Percentiles rank a stretch among this genome's conserved stretches.
Conservation (phyloP, 2,329 filamentous ascomycete genomes). For the Alternaria solani region DNA sequence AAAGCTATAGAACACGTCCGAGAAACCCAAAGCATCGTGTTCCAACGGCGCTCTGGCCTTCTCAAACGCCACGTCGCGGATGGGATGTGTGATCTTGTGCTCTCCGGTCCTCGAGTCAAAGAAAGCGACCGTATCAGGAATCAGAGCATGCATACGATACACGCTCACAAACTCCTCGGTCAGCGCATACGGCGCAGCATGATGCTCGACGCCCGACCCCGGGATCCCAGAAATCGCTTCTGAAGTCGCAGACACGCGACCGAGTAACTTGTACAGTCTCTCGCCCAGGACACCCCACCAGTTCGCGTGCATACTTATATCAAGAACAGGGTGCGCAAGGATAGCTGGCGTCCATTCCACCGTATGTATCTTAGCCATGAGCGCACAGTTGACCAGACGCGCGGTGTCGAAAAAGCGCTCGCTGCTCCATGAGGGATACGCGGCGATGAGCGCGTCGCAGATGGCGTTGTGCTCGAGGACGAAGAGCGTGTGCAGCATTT, state of each 20-base stretch:
- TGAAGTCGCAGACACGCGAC: slow-evolving; percentile 50
- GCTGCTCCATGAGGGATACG: slow-evolving; percentile 50
- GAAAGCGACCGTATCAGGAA: slow-evolving; percentile 52
- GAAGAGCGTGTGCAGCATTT: slow-evolving; percentile 58
- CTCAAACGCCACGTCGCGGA: slow-evolving; percentile 38
- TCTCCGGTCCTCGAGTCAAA: slow-evolving; percentile 40
- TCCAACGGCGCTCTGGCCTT: slow-evolving; percentile 45
- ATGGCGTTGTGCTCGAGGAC: slow-evolving; percentile 59
- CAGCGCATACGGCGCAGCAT: slow-evolving; percentile 52
- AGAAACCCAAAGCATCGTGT: slow-evolving; percentile 22
- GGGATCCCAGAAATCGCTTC: slow-evolving; percentile 55
- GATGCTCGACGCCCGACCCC: slow-evolving; percentile 50
- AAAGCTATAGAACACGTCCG: slow-evolving; percentile 54
- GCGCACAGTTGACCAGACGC: slow-evolving; percentile 55
- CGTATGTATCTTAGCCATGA: slow-evolving; percentile 62
- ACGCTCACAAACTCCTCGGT: slow-evolving; percentile 58
- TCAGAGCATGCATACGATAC: slow-evolving; percentile 55
- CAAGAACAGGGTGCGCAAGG: slow-evolving; percentile 54
- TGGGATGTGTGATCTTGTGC: slow-evolving; percentile 37
- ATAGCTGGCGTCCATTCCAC: slow-evolving; percentile 61
- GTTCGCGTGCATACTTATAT: slow-evolving; percentile 57
- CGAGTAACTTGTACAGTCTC: slow-evolving; percentile 52
- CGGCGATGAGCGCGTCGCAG: slow-evolving; percentile 49
- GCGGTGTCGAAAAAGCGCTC: slow-evolving; percentile 58
- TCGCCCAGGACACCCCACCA: slow-evolving; percentile 59